A percentile compares a stretch with the other conserved stretches of the same genome.
These are phyloP conservation scores for Viola odorata DNA, from an alignment of 345 rosid genomes.

Conservation along the genomic window DNA sequence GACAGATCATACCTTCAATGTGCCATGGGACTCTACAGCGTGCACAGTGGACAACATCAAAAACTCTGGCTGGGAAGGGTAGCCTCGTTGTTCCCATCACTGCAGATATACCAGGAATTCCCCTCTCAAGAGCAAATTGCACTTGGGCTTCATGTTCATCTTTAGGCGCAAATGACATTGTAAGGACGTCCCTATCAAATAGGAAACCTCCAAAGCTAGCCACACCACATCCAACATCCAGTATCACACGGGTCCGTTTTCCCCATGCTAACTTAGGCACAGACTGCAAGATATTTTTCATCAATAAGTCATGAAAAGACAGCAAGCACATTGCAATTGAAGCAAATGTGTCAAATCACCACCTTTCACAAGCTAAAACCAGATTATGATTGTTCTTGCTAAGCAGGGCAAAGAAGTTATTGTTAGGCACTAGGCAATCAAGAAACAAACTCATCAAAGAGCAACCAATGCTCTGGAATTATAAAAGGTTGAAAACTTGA, in stretches of 20 bases:
- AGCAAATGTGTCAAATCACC: no score
- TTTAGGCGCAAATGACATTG: slow-evolving; percentile 98
- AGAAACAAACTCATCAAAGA: background rate
- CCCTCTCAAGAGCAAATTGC: slow-evolving; percentile 97
- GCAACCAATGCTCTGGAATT: background rate
- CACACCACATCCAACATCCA: slow-evolving; percentile 99
- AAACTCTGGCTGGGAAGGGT: slow-evolving; percentile 88
- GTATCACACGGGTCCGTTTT: slow-evolving; percentile 65
- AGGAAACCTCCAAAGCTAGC: slow-evolving; percentile 98
- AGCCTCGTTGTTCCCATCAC: slow-evolving; percentile 97
- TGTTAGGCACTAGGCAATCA: background rate
- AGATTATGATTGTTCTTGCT: no score
- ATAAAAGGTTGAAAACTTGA: background rate
- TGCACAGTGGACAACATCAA: slow-evolving; percentile 93
- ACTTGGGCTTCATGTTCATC: slow-evolving; percentile 99
- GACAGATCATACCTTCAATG: slow-evolving; percentile 64
- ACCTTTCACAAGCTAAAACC: no score
- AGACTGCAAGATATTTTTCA: slow-evolving; percentile 45
- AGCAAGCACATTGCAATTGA: no score
- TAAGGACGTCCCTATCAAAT: slow-evolving; percentile 74
- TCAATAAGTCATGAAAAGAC: background rate
- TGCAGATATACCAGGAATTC: slow-evolving; percentile 94
- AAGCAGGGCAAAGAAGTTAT: no score
- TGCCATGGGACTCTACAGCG: slow-evolving; percentile 99
- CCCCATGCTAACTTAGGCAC: slow-evolving; percentile 83